Percentiles rank a stretch among this genome's conserved stretches.
Conservation (phyloP, 2,329 filamentous ascomycete genomes). For the Xylariomycetidae sp. region DNA sequence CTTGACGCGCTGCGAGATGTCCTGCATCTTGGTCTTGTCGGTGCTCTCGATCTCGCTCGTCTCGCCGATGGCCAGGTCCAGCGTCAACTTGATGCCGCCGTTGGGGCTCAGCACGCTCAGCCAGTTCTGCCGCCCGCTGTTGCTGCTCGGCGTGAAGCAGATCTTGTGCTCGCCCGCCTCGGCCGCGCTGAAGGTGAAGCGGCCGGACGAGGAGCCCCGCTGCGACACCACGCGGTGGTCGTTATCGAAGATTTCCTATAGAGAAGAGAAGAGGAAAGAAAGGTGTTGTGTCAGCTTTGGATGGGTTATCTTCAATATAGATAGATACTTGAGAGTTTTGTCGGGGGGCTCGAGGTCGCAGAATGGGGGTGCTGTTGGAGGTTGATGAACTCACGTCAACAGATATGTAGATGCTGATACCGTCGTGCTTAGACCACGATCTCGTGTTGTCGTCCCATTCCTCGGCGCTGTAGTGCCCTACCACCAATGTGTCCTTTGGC, state of each 20-base stretch:
- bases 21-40: constrained; percentile 89
- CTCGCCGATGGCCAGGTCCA: constrained; percentile 93
- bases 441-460: constrained; percentile 71
- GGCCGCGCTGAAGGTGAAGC: constrained; percentile 93
- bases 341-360: no score
- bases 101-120: constrained; percentile 59
- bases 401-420: constrained; percentile 80
- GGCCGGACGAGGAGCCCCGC: constrained; percentile 68
- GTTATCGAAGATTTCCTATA: constrained; percentile 87
- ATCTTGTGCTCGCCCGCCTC: constrained; percentile 94
- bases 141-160: constrained; percentile 85
- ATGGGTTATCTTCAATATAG: no score
- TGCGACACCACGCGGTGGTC: constrained; percentile 94
- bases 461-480: constrained; percentile 85
- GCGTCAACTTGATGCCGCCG: constrained; percentile 75
- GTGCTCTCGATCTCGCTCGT: constrained; percentile 89
- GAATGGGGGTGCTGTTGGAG: no score
- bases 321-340: no score
- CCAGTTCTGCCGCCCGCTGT: constrained; percentile 66
- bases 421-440: constrained; percentile 67
- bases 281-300: constrained; percentile 5
- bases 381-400: constrained; percentile 62
- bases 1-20: constrained; percentile 81
- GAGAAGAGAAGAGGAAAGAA: background rate
- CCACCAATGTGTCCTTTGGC: constrained; percentile 93